Percentiles rank a stretch among this genome's conserved stretches.
Evolutionary conservation across 768 basidiomycete species (phyloP).

Genomic region (Boletus reticulatus): DNA sequence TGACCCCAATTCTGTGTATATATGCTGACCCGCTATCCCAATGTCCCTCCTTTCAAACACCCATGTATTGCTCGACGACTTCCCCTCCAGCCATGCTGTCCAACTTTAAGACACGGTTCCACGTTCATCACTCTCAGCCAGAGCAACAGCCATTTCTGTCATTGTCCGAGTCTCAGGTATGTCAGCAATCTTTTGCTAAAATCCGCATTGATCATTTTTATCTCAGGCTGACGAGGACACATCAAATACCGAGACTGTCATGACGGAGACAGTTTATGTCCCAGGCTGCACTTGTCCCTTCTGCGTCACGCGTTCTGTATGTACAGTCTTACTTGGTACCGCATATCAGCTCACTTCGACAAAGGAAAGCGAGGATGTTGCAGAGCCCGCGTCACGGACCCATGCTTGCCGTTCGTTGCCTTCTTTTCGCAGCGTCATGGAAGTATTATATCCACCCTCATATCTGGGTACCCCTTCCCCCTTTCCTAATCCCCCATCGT

Average conservation of each 20-base stretch:
- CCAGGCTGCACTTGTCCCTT: neutral
- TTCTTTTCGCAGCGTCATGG: constrained; percentile 19
- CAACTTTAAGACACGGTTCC: constrained; percentile 11
- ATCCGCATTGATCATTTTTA: neutral
- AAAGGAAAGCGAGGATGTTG: constrained; percentile 7
- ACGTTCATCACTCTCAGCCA: neutral
- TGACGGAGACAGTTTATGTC: neutral
- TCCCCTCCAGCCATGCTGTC: constrained; percentile 5
- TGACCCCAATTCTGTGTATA: constrained; percentile 4
- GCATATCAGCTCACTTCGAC: constrained; percentile 3
- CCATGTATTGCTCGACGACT: neutral
- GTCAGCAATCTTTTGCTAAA: neutral
- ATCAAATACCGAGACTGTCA: neutral
- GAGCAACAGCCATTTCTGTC: neutral
- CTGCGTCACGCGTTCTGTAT: constrained; percentile 1
- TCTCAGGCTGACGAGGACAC: neutral
- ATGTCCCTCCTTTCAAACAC: neutral
- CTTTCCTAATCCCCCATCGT: constrained; percentile 21
- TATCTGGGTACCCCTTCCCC: constrained; percentile 7
- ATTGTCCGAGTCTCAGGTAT: neutral
- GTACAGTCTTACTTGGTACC: neutral
- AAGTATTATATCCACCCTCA: constrained; percentile 29
- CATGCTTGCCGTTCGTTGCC: constrained; percentile 7
- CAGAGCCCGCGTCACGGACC: neutral
- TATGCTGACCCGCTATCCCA: neutral